Evolutionary conservation across 495 filamentous ascomycete species (phyloP).

Genomic region (Hyaloscypha bicolor): DNA sequence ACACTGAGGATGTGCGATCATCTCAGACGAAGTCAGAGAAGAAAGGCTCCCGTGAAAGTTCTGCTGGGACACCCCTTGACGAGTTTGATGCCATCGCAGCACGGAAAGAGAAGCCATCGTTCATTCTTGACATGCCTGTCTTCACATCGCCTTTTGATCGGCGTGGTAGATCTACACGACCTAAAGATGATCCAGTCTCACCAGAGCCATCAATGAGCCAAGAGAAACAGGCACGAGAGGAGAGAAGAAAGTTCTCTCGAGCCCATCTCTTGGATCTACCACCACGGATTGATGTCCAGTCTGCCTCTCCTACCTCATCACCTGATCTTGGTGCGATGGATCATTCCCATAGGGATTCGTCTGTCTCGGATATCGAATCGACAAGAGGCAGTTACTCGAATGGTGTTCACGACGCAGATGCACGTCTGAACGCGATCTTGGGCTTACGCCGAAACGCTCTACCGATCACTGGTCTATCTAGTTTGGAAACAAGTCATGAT

Average conservation of each 20-base stretch:
- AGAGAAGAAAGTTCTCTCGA: constrained; percentile 40
- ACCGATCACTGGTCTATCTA: constrained; percentile 32
- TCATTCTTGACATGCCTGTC: constrained; percentile 48
- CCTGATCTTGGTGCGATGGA: constrained; percentile 21
- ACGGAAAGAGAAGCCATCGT: constrained; percentile 44
- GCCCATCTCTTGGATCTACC: constrained; percentile 58
- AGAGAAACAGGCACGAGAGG: constrained; percentile 9
- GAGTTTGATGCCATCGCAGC: constrained; percentile 38
- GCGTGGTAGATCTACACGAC: constrained; percentile 35
- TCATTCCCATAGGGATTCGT: constrained; percentile 24
- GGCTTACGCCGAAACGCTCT: constrained; percentile 44
- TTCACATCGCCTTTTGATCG: constrained; percentile 51
- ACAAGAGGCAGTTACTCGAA: constrained; percentile 28
- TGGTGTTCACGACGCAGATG: constrained; percentile 34
- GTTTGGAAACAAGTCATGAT: constrained; percentile 31
- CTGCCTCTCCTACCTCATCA: constrained; percentile 46
- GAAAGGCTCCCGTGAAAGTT: constrained; percentile 31
- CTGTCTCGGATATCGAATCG: constrained; percentile 32
- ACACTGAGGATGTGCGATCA: constrained; percentile 40
- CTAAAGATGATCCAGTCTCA: constrained; percentile 13
- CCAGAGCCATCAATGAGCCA: background rate
- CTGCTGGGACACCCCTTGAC: constrained; percentile 32
- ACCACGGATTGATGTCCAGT: constrained; percentile 62
- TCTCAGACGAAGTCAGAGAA: constrained; percentile 37
- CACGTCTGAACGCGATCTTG: constrained; percentile 40